Conservation (phyloP, 495 filamentous ascomycete species). For the Penicilliopsis zonata region DNA sequence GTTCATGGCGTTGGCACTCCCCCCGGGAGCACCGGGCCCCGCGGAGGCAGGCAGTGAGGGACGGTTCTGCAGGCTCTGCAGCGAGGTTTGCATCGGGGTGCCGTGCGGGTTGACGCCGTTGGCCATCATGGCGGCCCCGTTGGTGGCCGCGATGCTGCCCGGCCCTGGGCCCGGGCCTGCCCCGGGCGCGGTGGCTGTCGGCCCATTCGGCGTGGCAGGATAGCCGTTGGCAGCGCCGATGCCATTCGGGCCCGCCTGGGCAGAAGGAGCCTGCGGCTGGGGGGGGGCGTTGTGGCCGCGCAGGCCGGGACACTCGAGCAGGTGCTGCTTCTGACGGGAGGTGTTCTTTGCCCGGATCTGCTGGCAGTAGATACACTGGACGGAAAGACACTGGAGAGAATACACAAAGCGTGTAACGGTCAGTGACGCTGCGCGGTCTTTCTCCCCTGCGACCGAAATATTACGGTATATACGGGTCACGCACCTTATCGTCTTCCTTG, state of each 20-base stretch:
- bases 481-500: slow-evolving; percentile 50
- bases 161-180: slow-evolving; percentile 17
- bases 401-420: slow-evolving; percentile 17
- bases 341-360: slow-evolving; percentile 47
- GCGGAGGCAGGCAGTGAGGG: slow-evolving; percentile 28
- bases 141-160: slow-evolving; percentile 23
- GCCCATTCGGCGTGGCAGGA: slow-evolving; percentile 32
- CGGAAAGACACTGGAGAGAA: slow-evolving; percentile 39
- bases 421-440: slow-evolving; percentile 16
- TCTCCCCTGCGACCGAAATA: slow-evolving; percentile 17
- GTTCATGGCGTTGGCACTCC: slow-evolving; percentile 18
- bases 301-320: slow-evolving; percentile 41
- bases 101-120: slow-evolving; percentile 36
- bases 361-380: slow-evolving; percentile 48
- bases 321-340: slow-evolving; percentile 43
- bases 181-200: slow-evolving; percentile 22
- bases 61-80: slow-evolving; percentile 27
- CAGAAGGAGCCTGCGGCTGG: slow-evolving; percentile 26
- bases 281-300: slow-evolving; percentile 33
- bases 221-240: slow-evolving; percentile 34
- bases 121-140: slow-evolving; percentile 27
- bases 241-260: slow-evolving; percentile 29
- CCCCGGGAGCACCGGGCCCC: slow-evolving; percentile 14
- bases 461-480: slow-evolving; percentile 38
- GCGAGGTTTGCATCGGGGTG: slow-evolving; percentile 31